These are phyloP conservation scores for Xylaria sp. DNA, from an alignment of 2,329 filamentous ascomycete genomes.

Conservation along the genomic window DNA sequence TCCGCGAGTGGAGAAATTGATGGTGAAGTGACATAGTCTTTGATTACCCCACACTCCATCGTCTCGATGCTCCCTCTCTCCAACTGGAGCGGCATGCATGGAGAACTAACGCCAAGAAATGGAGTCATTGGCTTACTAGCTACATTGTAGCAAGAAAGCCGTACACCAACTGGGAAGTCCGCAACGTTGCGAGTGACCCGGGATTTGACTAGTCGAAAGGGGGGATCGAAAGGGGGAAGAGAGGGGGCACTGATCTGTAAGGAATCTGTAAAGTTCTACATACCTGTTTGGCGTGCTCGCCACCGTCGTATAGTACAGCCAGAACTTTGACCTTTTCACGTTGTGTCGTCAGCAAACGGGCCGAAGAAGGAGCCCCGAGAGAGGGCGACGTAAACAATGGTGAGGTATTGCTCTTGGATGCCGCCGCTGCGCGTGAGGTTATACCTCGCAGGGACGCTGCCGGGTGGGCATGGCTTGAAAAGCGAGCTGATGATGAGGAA, in stretches of 20 bases:
- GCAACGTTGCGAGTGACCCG: conserved; percentile 1
- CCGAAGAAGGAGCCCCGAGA: conserved; percentile 63
- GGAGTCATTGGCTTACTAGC: conserved; percentile 33
- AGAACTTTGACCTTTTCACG: conserved; percentile 89
- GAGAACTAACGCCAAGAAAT: conserved; percentile 15
- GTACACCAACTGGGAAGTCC: conserved; percentile 14
- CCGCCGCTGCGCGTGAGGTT: conserved; percentile 43
- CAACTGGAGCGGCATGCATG: conserved; percentile 34
- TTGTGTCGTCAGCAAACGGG: conserved; percentile 66
- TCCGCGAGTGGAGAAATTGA: conserved; percentile 14
- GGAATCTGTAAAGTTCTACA: conserved; percentile 44
- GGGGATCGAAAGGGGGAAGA: background rate
- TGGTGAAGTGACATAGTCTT: conserved; percentile 38
- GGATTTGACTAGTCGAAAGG: conserved; percentile 11
- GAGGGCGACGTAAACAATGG: conserved; percentile 52
- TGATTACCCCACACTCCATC: conserved; percentile 41
- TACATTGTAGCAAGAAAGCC: conserved; percentile 25
- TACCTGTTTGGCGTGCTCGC: conserved; percentile 88
- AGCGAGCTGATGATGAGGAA: conserved; percentile 45
- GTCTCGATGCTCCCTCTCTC: conserved; percentile 23
- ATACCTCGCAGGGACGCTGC: conserved; percentile 43
- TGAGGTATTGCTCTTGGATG: conserved; percentile 45
- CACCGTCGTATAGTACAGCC: conserved; percentile 91
- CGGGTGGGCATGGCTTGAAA: conserved; percentile 42
- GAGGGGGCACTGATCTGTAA: conserved; percentile 14